Percentiles rank a stretch among this genome's conserved stretches.
These are phyloP conservation scores for Fusarium veterinarium DNA, from an alignment of 2,329 filamentous ascomycete genomes.

Conservation along the genomic window DNA sequence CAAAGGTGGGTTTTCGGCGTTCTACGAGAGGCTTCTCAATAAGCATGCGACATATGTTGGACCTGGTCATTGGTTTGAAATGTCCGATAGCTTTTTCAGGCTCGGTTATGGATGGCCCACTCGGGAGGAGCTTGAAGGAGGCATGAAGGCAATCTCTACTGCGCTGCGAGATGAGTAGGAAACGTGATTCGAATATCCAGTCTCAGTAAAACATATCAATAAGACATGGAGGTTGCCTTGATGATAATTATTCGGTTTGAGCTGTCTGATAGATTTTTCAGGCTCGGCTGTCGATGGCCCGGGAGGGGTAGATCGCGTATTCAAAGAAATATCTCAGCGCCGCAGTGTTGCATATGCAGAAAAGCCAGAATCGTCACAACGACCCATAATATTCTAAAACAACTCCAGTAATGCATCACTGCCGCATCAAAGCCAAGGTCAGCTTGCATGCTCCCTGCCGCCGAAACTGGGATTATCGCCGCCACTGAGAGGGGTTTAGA, in stretches of 20 bases:
- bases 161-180: background rate
- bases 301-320: background rate
- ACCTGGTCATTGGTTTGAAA: conserved; percentile 1
- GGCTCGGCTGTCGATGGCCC: background rate
- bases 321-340: background rate
- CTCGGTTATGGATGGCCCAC: conserved; percentile 8
- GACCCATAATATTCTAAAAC: background rate
- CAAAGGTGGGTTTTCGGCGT: background rate
- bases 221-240: fast-evolving
- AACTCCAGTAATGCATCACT: background rate
- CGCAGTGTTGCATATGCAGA: background rate
- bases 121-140: background rate
- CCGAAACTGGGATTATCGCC: background rate
- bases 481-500: background rate
- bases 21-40: background rate
- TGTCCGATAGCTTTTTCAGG: background rate
- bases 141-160: background rate
- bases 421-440: background rate
- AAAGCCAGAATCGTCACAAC: background rate
- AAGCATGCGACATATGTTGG: background rate
- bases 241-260: fast-evolving
- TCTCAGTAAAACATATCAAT: fast-evolving
- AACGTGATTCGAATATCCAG: fast-evolving
- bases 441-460: background rate
- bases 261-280: background rate